These are phyloP conservation scores for Apiospora kogelbergensis DNA, from an alignment of 2,329 filamentous ascomycete species.

Conservation along the genomic window DNA sequence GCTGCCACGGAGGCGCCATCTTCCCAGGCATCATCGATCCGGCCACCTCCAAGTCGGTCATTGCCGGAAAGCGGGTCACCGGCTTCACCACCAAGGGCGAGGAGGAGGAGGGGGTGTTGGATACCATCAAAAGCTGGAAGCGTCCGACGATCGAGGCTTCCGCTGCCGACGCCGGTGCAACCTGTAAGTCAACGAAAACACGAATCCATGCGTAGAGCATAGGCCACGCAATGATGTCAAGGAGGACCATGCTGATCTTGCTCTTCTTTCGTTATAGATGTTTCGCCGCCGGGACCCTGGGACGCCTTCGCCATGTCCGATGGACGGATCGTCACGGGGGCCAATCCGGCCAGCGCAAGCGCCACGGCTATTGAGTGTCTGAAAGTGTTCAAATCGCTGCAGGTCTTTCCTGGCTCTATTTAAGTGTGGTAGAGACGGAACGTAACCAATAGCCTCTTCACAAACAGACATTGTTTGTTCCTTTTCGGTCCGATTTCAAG, in stretches of 20 bases:
- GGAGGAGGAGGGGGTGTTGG: slow-evolving; percentile 32
- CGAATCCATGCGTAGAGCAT: too few relatives aligned
- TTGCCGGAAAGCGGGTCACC: slow-evolving; percentile 37
- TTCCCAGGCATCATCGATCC: slow-evolving; percentile 34
- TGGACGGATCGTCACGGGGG: slow-evolving; percentile 40
- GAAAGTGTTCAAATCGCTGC: not conserved
- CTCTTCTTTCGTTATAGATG: too few relatives aligned
- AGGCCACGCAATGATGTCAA: too few relatives aligned
- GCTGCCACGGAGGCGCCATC: slow-evolving; percentile 37
- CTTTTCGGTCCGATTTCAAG: too few relatives aligned
- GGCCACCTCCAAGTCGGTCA: slow-evolving; percentile 34
- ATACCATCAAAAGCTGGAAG: slow-evolving; percentile 31
- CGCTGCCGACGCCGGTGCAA: slow-evolving; percentile 20
- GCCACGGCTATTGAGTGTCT: slow-evolving; percentile 33
- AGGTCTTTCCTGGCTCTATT: too few relatives aligned
- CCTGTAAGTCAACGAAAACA: not conserved
- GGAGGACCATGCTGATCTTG: too few relatives aligned
- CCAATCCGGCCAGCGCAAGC: slow-evolving; percentile 40
- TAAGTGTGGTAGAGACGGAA: too few relatives aligned
- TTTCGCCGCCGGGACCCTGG: slow-evolving; percentile 22
- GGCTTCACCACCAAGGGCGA: slow-evolving; percentile 41
- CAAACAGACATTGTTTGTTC: too few relatives aligned
- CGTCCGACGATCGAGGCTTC: slow-evolving; percentile 34
- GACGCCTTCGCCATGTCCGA: slow-evolving; percentile 33
- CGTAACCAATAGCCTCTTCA: too few relatives aligned